Conservation (phyloP, 495 filamentous ascomycete species). For the Cercophora newfieldiana region DNA sequence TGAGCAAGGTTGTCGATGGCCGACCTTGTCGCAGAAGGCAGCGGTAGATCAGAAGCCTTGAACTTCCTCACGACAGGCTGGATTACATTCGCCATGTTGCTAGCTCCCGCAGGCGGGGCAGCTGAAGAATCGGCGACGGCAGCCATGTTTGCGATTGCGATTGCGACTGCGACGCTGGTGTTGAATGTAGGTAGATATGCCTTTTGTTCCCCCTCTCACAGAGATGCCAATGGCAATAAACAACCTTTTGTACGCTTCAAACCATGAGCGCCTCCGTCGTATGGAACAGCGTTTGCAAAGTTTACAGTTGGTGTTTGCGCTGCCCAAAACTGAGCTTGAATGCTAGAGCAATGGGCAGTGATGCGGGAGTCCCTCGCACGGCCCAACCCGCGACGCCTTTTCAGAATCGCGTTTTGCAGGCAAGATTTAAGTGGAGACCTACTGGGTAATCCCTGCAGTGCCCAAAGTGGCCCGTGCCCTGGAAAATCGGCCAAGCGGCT, state of each 20-base stretch:
- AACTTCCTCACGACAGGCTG: constrained; percentile 58
- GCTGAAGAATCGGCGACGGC: constrained; percentile 9
- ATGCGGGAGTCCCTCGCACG: background rate
- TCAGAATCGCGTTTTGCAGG: background rate
- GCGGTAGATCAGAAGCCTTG: constrained; percentile 80
- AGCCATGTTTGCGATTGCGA: constrained; percentile 21
- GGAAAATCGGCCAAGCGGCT: constrained; percentile 6
- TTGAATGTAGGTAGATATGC: background rate
- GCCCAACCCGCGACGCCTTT: background rate
- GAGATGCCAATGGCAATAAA: background rate
- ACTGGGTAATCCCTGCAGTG: background rate
- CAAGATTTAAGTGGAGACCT: background rate
- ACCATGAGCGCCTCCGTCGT: background rate
- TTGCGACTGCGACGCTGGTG: background rate
- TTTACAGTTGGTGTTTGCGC: background rate
- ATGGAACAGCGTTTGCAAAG: background rate
- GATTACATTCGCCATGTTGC: background rate
- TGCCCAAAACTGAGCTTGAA: background rate
- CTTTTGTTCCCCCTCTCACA: background rate
- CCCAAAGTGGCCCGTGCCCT: background rate
- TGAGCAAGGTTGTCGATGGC: constrained; percentile 78
- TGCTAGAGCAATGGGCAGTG: background rate
- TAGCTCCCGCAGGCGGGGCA: background rate
- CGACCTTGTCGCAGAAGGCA: constrained; percentile 67
- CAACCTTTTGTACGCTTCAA: background rate